Evolutionary conservation across 305 asterid genomes (phyloP).

Genomic region (Vinca major): DNA sequence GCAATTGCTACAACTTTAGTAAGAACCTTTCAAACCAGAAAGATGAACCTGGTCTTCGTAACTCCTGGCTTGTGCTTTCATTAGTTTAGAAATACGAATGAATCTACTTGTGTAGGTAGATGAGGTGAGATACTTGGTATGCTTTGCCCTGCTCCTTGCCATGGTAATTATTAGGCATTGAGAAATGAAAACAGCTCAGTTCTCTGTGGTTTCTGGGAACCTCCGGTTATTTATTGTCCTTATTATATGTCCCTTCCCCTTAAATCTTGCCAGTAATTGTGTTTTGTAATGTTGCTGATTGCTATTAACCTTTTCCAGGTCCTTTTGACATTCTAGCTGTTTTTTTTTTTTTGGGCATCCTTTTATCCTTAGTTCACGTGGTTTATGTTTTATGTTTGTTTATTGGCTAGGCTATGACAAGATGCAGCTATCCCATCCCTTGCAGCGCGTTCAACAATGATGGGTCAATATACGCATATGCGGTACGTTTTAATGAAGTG

Average conservation of each 20-base stretch:
- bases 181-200: neutral
- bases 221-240: neutral
- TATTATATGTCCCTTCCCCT: neutral
- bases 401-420: slow-evolving; percentile 56
- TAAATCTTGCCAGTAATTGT: neutral
- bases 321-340: neutral
- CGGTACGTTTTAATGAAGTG: slow-evolving; percentile 38
- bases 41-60: neutral
- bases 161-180: neutral
- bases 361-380: neutral
- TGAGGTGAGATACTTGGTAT: neutral
- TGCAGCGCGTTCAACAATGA: slow-evolving; percentile 77
- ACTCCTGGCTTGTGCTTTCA: neutral
- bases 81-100: neutral
- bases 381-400: slow-evolving; percentile 6
- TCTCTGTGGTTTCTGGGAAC: neutral
- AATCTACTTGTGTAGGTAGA: neutral
- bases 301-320: neutral
- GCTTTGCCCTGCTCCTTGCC: neutral
- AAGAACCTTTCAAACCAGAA: neutral
- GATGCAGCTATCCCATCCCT: slow-evolving; percentile 77
- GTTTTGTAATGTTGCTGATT: neutral
- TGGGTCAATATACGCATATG: slow-evolving; percentile 74
- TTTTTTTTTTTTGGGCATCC: no score
- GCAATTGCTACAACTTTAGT: neutral